Percentiles rank a stretch among this genome's conserved stretches.
phyloP scores from a whole-genome alignment of 202 grass and related monocot species.

The Eragrostis tef region DNA sequence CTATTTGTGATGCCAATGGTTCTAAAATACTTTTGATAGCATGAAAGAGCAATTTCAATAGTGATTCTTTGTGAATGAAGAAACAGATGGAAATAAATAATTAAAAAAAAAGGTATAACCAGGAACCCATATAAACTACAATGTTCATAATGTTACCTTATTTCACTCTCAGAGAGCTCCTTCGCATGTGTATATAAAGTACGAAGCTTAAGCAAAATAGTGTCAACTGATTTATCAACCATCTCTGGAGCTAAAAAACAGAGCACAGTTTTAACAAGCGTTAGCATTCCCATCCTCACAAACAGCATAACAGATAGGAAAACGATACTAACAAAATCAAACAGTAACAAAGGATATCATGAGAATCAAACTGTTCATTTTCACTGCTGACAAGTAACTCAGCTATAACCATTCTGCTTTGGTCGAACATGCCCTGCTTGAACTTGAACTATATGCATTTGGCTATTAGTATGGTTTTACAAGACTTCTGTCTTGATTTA shows the following conservation, averaged over 20 bases:
- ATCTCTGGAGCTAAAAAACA: conserved; percentile 76
- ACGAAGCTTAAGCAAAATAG: conserved; percentile 63
- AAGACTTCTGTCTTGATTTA: background rate
- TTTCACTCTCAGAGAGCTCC: conserved; percentile 81
- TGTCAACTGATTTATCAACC: conserved; percentile 72
- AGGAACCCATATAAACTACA: background rate
- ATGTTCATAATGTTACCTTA: conserved; percentile 57
- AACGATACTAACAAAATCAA: background rate
- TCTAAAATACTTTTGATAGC: conserved; percentile 19
- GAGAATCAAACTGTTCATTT: conserved; percentile 15
- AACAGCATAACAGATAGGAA: conserved; percentile 20
- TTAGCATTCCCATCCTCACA: conserved; percentile 27
- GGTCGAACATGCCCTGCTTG: background rate
- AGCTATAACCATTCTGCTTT: background rate
- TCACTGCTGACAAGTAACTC: conserved; percentile 8
- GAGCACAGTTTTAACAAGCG: conserved; percentile 20
- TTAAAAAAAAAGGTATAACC: background rate
- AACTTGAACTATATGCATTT: conserved; percentile 11
- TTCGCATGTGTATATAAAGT: conserved; percentile 69
- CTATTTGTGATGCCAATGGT: conserved; percentile 9
- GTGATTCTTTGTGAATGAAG: background rate
- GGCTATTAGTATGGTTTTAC: conserved; percentile 7
- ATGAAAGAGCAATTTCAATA: background rate
- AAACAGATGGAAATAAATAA: background rate
- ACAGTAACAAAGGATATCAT: conserved; percentile 1